Percentiles rank a stretch among this genome's conserved stretches.
Conservation (phyloP, 1,284 basidiomycete species). For the Ceratobasidium sp. region DNA sequence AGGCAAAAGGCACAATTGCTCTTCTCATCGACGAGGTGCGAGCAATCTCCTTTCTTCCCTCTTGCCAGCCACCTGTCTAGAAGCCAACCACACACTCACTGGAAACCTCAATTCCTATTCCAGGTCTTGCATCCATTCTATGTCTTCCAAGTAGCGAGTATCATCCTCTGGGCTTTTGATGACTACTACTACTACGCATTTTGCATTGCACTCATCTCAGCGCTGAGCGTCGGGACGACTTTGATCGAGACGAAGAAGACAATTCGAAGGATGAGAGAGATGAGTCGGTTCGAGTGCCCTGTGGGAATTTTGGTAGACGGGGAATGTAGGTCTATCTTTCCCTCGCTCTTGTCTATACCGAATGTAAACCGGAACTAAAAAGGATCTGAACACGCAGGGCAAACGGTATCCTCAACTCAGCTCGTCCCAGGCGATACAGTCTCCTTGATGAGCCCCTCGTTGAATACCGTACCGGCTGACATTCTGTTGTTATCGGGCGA, state of each 20-base stretch:
- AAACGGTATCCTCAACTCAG: constrained; percentile 75
- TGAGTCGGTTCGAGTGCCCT: constrained; percentile 91
- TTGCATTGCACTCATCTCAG: constrained; percentile 93
- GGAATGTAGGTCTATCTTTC: constrained; percentile 66
- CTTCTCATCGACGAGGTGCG: constrained; percentile 91
- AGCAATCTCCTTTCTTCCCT: constrained; percentile 46
- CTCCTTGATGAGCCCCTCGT: constrained; percentile 81
- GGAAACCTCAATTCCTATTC: constrained; percentile 46
- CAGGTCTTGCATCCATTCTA: constrained; percentile 96
- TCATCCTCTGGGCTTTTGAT: constrained; percentile 93
- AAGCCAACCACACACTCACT: constrained; percentile 26
- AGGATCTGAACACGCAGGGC: constrained; percentile 63
- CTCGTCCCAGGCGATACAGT: constrained; percentile 95
- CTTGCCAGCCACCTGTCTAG: not conserved
- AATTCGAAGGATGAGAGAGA: constrained; percentile 93
- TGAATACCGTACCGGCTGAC: constrained; percentile 89
- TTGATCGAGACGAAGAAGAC: constrained; percentile 96
- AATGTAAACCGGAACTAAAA: constrained; percentile 8
- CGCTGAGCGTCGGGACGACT: constrained; percentile 86
- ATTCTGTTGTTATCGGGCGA: constrained; percentile 93
- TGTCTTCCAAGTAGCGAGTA: constrained; percentile 97
- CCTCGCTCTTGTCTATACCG: not conserved
- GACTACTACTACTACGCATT: constrained; percentile 98
- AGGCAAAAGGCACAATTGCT: constrained; percentile 83
- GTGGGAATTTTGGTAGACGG: constrained; percentile 80